phyloP scores from a whole-genome alignment of 768 basidiomycete species.

The Calvatia gigantea region DNA sequence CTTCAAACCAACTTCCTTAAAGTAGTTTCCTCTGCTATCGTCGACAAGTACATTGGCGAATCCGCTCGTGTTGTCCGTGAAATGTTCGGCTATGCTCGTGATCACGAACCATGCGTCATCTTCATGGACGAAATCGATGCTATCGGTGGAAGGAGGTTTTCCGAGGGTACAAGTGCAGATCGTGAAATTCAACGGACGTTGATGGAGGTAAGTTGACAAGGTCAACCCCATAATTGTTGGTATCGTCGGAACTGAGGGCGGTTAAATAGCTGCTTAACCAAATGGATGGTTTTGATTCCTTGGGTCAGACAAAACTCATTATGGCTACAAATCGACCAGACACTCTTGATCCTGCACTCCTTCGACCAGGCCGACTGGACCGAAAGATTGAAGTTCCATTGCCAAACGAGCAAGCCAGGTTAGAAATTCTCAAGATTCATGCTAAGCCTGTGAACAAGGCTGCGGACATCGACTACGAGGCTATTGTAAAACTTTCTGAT shows the following conservation, averaged over 20 bases:
- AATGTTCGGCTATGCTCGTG: constrained; percentile 97
- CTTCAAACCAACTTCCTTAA: constrained; percentile 96
- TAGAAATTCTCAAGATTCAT: constrained; percentile 98
- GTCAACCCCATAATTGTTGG: background rate
- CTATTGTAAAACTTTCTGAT: constrained; percentile 95
- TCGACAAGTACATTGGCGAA: constrained; percentile 98
- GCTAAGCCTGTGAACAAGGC: constrained; percentile 90
- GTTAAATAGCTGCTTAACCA: constrained; percentile 82
- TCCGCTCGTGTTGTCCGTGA: constrained; percentile 94
- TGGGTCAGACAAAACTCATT: constrained; percentile 94
- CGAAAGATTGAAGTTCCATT: constrained; percentile 97
- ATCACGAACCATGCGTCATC: constrained; percentile 98
- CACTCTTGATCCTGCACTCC: constrained; percentile 93
- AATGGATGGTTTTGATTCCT: constrained; percentile 99
- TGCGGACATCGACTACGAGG: constrained; percentile 96
- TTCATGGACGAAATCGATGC: constrained; percentile 99
- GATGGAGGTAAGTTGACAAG: constrained; percentile 73
- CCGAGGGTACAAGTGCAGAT: constrained; percentile 96
- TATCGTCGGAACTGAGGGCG: background rate
- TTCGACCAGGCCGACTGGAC: constrained; percentile 94
- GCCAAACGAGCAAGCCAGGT: constrained; percentile 93
- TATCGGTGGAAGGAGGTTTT: constrained; percentile 85
- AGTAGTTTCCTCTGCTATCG: constrained; percentile 96
- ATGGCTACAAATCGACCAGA: constrained; percentile 99
- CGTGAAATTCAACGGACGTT: constrained; percentile 97